Base-by-base conservation (phyloP, 306 rosid genomes). In the Gillenia trifoliata region DNA sequence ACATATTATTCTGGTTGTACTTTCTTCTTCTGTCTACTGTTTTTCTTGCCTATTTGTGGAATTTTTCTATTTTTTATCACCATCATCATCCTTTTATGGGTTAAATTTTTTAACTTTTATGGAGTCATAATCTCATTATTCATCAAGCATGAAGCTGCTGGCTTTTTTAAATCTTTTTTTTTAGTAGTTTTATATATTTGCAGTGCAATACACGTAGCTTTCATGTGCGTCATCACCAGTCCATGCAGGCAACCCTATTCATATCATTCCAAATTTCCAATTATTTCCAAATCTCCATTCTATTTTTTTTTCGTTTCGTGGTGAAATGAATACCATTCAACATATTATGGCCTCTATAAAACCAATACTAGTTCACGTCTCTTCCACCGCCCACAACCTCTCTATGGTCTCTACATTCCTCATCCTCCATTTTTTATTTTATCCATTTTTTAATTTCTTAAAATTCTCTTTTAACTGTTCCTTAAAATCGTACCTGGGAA, bases 341-440 rank as follows among this genome's bases (percentile, higher is more conserved):
- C 41, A 38, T 34, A 40, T 22, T 56, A 34, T 34, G 75, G 65
- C 13, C 54, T 23, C 34, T 23, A 36, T 23, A 8, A 56, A 25
- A 72, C 1, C 22, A 59, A 73, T 72, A 30, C n/a, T 60, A 23
- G 57, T 34, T 28, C 67, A 72, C 76, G 76, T 29, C 75, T 72
- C 75, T 40, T 25, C 67, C 56, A 23, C 75, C 55, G 4, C 45
- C 54, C 65, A 52, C 41, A n/a, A 0, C 43, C n/a, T 50, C n/a
- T 49, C 13, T 1, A 11, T 5, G 23, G 45, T 31, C 22, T 68
- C 25, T 22, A 34, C 12, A 47, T 52, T 31, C 63, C 59, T 50
- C 8, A 31, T n/a, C 30, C 34, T 20, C 63, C 45, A 11, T 50
- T 70, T 47, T 3, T 31, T 56, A 10, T 56, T 56, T 56, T 11